A percentile compares a stretch with the other conserved stretches of the same genome.
Conservation (phyloP, 202 grass and related monocot genomes). For the Setaria viridis region DNA sequence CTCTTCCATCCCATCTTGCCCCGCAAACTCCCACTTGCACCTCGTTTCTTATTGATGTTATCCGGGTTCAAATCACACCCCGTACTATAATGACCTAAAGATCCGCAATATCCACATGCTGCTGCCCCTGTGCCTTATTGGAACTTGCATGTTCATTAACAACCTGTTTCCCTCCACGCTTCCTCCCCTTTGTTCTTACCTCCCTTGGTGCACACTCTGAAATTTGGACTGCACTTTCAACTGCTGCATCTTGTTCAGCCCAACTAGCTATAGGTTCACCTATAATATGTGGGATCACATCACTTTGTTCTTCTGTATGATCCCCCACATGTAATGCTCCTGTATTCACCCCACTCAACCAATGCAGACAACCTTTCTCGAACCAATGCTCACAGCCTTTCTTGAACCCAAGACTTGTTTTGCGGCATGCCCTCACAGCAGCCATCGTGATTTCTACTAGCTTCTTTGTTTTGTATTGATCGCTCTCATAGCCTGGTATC, state of each 20-base stretch:
- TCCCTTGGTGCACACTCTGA: too few relatives aligned
- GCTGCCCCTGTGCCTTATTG: not conserved
- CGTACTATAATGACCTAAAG: not conserved
- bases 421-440: not conserved
- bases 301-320: not conserved
- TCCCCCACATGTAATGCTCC: not conserved
- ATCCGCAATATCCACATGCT: not conserved
- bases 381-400: not conserved
- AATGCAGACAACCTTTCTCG: not conserved
- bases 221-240: too few relatives aligned
- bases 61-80: not conserved
- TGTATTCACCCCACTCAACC: not conserved
- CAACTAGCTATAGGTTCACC: too few relatives aligned
- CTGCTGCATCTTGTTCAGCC: too few relatives aligned
- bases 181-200: too few relatives aligned
- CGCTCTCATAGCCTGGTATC: accelerated
- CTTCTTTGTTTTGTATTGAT: not conserved
- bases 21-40: not conserved
- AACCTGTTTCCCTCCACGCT: too few relatives aligned
- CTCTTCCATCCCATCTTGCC: not conserved
- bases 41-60: not conserved
- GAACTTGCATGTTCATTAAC: not conserved
- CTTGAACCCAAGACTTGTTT: not conserved
- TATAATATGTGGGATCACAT: too few relatives aligned
- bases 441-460: not conserved